Evolutionary conservation across 179 eudicot species (phyloP).

Genomic region (Nepenthes alata): DNA sequence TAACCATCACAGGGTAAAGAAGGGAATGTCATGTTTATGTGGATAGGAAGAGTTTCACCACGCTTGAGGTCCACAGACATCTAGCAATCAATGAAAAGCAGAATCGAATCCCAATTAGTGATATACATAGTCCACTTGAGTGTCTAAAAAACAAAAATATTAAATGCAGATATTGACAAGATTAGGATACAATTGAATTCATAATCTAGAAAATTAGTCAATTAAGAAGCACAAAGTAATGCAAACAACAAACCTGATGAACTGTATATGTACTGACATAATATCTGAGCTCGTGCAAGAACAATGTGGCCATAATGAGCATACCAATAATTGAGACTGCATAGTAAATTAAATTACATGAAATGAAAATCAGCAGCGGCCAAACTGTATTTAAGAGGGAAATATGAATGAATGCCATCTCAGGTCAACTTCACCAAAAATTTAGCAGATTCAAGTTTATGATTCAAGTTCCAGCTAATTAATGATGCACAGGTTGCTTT

Average conservation of each 20-base stretch:
- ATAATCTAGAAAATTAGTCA: background rate
- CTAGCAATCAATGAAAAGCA: conserved; percentile 29
- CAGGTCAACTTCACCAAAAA: background rate
- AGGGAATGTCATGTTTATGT: conserved; percentile 90
- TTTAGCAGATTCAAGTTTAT: too few species aligned
- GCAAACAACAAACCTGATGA: conserved; percentile 55
- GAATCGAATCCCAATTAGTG: conserved; percentile 6
- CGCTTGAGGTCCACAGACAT: conserved; percentile 95
- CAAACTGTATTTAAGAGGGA: background rate
- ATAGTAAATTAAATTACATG: conserved; percentile 4
- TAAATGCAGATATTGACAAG: background rate
- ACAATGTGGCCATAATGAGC: conserved; percentile 75
- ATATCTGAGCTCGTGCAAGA: conserved; percentile 80
- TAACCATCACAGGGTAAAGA: conserved; percentile 95
- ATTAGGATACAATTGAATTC: background rate
- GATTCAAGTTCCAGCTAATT: too few species aligned
- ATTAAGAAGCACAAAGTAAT: background rate
- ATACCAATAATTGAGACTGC: conserved; percentile 85
- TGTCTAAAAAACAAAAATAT: background rate
- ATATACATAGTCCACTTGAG: background rate
- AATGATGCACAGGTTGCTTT: too few species aligned
- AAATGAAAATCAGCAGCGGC: conserved; percentile 4
- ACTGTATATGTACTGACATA: conserved; percentile 78
- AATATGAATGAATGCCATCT: background rate
- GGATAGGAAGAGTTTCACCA: conserved; percentile 97